Percentiles rank a stretch among this genome's conserved stretches.
Evolutionary conservation across 345 rosid species (phyloP).

Genomic region (Bruguiera sexangula): DNA sequence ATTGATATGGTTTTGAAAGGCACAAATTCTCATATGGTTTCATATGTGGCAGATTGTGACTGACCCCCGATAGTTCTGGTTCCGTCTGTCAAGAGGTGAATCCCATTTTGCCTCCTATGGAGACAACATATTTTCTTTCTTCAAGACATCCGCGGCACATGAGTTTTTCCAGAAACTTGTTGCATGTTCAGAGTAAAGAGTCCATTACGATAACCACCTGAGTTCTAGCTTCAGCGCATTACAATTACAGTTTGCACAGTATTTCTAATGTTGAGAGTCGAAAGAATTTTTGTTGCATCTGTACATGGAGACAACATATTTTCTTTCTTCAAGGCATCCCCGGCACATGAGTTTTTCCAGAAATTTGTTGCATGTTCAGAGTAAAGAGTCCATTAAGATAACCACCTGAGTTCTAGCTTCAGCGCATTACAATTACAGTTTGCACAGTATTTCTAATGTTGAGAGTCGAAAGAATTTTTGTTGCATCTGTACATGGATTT

Average conservation of each 20-base stretch:
- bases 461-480: constrained; percentile 17
- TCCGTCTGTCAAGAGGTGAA: constrained; percentile 7
- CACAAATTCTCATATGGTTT: background rate
- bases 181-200: background rate
- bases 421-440: constrained; percentile 2
- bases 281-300: constrained; percentile 19
- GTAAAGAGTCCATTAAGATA: constrained; percentile 5
- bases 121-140: background rate
- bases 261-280: constrained; percentile 20
- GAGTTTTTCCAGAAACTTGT: background rate
- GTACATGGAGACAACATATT: background rate
- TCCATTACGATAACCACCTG: constrained; percentile 10
- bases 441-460: constrained; percentile 26
- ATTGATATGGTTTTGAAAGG: background rate
- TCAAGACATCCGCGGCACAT: background rate
- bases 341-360: background rate
- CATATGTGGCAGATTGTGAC: constrained; percentile 29
- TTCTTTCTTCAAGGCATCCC: background rate
- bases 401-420: constrained; percentile 16
- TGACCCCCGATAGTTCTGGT: constrained; percentile 11
- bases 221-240: constrained; percentile 11
- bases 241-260: constrained; percentile 15
- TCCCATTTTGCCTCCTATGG: constrained; percentile 3
- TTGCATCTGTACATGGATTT: constrained; percentile 28
- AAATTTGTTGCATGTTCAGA: background rate